Base-by-base conservation (phyloP, 2,329 filamentous ascomycete genomes). In the Xylaria multiplex region DNA sequence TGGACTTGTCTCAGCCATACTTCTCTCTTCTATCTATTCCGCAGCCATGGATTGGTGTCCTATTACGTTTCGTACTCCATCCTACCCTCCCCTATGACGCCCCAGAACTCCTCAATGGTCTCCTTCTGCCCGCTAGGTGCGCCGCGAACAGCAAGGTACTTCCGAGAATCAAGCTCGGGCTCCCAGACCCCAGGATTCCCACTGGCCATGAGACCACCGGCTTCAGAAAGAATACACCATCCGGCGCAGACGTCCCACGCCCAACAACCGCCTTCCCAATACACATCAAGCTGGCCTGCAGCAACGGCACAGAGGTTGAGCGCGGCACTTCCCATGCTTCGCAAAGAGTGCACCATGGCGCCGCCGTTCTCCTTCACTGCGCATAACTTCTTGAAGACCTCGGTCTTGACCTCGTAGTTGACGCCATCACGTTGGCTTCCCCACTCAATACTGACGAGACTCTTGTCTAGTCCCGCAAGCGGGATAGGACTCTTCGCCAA, bases 191-290 rank as follows among this genome's bases (percentile, higher is more conserved):
- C 91, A 0, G 90, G 88, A 76, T 94, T 93, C 4, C 88, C 91
- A 75, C 90, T 85, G 7, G 85, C 90, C 82, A 95, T 87, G 58
- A 87, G 81, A 0, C 92, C 92, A 0, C 92, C 92, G 0, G 91
- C 90, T 81, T 95, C 92, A 35, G 81, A 80, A 30, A 95, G 80
- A 66, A 95, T 90, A 64, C 90, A 88, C 92, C 91, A 94, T 0
- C 89, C 92, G 5, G 92, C 92, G 75, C 90, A 92, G 2, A 95
- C 92, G 77, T 95, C 92, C 92, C 92, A 95, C 1, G 91, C 91
- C 86, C 91, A 95, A 78, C 91, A 93, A 0, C 92, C 92, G 43
- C 90, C 91, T 79, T 95, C 92, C 92, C 92, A 95, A 77, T 93
- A 95, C 24, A 88, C 73, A 76, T 95, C 92, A 30, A 93, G 72